phyloP scores from a whole-genome alignment of 768 basidiomycete genomes.

The Botryobasidium botryosum region DNA sequence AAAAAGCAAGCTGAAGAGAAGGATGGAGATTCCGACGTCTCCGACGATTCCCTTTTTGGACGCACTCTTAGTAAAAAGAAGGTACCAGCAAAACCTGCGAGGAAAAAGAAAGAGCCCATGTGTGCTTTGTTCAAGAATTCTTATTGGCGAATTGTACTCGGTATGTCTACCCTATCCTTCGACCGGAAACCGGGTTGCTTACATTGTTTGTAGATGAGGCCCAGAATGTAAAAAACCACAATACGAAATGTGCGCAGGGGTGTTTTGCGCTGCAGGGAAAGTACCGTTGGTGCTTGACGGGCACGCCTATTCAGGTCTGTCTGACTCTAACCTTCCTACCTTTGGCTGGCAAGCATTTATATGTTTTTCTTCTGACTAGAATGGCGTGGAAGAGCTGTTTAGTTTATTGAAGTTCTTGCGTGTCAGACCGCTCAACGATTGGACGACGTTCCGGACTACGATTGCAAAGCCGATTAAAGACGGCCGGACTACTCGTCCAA shows the following conservation, averaged over 20 bases:
- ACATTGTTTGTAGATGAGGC: conserved; percentile 50
- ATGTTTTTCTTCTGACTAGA: conserved; percentile 32
- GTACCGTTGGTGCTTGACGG: conserved; percentile 80
- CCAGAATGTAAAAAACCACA: conserved; percentile 83
- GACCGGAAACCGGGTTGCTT: too few species aligned
- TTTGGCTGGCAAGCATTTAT: not conserved
- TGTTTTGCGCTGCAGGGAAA: conserved; percentile 63
- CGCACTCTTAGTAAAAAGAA: conserved; percentile 1
- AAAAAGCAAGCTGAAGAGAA: conserved; percentile 27
- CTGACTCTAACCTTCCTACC: not conserved
- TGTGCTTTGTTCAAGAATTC: conserved; percentile 47
- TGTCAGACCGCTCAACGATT: conserved; percentile 64
- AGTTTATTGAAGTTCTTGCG: conserved; percentile 81
- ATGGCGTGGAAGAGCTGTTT: conserved; percentile 77
- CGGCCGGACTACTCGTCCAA: conserved; percentile 44
- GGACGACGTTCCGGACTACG: conserved; percentile 58
- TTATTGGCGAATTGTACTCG: conserved; percentile 77
- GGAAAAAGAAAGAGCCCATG: conserved; percentile 35
- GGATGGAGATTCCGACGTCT: conserved; percentile 3
- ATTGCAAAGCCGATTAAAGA: conserved; percentile 67
- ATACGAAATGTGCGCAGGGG: conserved; percentile 55
- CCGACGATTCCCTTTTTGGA: conserved; percentile 7
- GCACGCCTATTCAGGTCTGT: conserved; percentile 40
- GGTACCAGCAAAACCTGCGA: conserved; percentile 7
- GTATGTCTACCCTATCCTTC: conserved; percentile 24